These are phyloP conservation scores for Saturnispora bothae DNA, from an alignment of 805 yeast genomes.

Conservation along the genomic window DNA sequence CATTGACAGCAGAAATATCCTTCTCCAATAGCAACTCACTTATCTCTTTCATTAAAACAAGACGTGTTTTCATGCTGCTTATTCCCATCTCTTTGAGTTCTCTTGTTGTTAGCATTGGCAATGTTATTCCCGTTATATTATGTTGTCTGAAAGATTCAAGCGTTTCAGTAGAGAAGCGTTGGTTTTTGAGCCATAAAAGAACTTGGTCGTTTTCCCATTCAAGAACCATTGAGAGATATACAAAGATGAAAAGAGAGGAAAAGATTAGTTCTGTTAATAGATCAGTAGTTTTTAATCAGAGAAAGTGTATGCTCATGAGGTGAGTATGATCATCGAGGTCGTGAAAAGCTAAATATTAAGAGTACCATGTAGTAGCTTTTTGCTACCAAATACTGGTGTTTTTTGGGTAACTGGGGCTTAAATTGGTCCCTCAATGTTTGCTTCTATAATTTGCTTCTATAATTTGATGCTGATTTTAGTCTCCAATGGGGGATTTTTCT, in stretches of 20 bases:
- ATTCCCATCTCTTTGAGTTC: conserved; percentile 72
- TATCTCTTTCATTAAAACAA: conserved; percentile 49
- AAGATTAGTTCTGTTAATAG: too few relatives aligned
- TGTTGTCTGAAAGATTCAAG: conserved; percentile 37
- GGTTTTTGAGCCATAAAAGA: conserved; percentile 22
- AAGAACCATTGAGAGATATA: conserved; percentile 22
- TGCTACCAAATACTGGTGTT: too few relatives aligned
- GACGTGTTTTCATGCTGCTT: conserved; percentile 39
- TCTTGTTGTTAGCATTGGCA: conserved; percentile 56
- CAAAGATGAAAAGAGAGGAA: conserved; percentile 40
- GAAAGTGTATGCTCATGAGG: too few relatives aligned
- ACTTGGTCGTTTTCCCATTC: conserved; percentile 26
- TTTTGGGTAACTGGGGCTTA: too few relatives aligned
- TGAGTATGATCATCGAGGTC: too few relatives aligned
- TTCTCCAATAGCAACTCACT: conserved; percentile 38
- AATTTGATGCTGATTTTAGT: too few relatives aligned
- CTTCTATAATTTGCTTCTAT: too few relatives aligned
- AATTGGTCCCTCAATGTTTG: too few relatives aligned
- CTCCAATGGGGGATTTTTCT: too few relatives aligned
- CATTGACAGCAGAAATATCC: conserved; percentile 11
- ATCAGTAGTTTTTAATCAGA: too few relatives aligned
- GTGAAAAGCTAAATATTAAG: too few relatives aligned
- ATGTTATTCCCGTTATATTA: conserved; percentile 61
- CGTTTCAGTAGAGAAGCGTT: conserved; percentile 17
- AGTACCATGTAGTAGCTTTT: too few relatives aligned